Base-by-base conservation (phyloP, 305 asterid species). In the Salvia sclarea region DNA sequence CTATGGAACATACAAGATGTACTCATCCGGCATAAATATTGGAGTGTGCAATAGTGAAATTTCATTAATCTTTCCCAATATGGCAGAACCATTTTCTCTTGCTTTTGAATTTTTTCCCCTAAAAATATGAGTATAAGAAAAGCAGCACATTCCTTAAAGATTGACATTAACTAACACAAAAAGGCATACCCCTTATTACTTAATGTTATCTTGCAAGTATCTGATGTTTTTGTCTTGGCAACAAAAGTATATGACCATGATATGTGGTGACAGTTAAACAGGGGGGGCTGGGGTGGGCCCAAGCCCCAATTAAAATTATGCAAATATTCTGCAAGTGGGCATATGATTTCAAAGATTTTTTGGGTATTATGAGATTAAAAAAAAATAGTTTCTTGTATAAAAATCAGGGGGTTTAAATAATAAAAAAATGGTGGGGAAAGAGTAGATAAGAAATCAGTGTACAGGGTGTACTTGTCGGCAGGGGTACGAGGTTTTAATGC, bases 401-500 rank as follows among this genome's bases (percentile, higher is more conserved):
- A 79, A 57, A 64, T 62, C 71, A 66, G 41, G 20, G 8, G 6
- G 25, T 18, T n/a, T n/a, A 75, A 78, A 71, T 17, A 72, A 75
- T 37, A 58, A 54, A 43, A 21, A 38, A 20, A 60, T 44, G 8
- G 35, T 28, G 55, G 52, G 52, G 47, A 28, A 22, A 53, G 47
- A 64, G 73, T 48, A 54, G 84, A 79, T 79, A 68, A 83, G 80
- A 72, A 66, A 72, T 57, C 43, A 59, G 58, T 75, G 88, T 41
- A 56, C 22, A 78, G 80, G 82, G 74, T 73, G 82, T 57, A 54
- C 41, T 69, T 79, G 90, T 85, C 90, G 86, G 86, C 76, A 80
- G 66, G 84, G 87, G 85, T 84, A 82, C 90, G 85, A 82, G 81
- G 90, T 82, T 82, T 72, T 82, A 74, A 59, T 73, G 77, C 70